phyloP scores from a whole-genome alignment of 345 rosid species.

The Camelina neglecta region DNA sequence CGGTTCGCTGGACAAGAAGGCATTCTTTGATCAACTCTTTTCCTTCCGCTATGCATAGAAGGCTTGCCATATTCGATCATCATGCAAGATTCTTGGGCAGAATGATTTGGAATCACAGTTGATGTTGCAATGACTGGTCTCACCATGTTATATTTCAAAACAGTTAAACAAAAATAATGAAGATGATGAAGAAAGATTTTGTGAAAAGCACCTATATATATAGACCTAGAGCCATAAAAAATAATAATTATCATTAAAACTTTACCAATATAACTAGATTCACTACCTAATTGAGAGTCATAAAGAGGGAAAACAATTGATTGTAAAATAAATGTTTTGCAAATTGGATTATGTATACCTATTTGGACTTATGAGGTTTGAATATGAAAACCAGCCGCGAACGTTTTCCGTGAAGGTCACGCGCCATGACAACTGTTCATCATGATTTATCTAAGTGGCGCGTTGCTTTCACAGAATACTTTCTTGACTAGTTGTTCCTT shows the following conservation, averaged over 20 bases:
- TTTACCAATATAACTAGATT: background rate
- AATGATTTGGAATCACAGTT: background rate
- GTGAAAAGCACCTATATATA: background rate
- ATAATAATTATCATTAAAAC: background rate
- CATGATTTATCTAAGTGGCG: background rate
- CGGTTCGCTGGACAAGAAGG: background rate
- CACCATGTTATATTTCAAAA: background rate
- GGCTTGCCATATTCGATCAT: background rate
- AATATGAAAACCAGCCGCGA: background rate
- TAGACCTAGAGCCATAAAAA: background rate
- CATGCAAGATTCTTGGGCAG: background rate
- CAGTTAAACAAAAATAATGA: background rate
- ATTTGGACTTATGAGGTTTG: background rate
- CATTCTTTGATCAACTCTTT: background rate
- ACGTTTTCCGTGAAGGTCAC: background rate
- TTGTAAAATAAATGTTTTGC: background rate
- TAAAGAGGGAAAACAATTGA: background rate
- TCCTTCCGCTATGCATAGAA: background rate
- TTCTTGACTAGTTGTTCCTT: background rate
- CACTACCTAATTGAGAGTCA: background rate
- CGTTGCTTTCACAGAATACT: background rate
- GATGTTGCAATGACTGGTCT: background rate
- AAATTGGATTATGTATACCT: background rate
- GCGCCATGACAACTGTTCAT: background rate
- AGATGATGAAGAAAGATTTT: background rate